Evolutionary conservation across 1,284 basidiomycete genomes (phyloP).

Genomic region (Veloboletus limbatus): DNA sequence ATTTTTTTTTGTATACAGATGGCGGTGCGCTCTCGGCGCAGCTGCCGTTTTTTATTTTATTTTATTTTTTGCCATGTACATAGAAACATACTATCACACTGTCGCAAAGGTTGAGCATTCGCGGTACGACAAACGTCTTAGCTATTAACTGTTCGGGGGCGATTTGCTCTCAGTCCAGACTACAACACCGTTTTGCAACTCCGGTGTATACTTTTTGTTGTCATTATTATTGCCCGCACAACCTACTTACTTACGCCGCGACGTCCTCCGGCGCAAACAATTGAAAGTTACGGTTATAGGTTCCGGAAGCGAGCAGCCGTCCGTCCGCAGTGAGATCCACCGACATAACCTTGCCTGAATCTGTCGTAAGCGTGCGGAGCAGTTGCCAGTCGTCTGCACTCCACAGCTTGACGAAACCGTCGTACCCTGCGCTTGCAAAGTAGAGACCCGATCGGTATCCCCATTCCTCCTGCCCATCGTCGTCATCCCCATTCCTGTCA

Average conservation of each 20-base stretch:
- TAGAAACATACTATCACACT: too few relatives aligned
- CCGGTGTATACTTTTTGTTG: too few relatives aligned
- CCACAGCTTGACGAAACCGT: constrained; percentile 95
- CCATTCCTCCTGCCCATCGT: constrained; percentile 59
- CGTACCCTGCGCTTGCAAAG: constrained; percentile 92
- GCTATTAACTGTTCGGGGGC: too few relatives aligned
- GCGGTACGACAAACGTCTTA: too few relatives aligned
- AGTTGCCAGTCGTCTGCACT: constrained; percentile 98
- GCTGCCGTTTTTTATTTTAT: constrained; percentile 13
- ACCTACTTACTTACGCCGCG: constrained; percentile 31
- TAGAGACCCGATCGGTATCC: constrained; percentile 83
- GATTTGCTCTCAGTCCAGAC: too few relatives aligned
- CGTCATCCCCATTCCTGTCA: constrained; percentile 33
- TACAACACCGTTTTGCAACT: too few relatives aligned
- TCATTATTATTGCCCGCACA: constrained; percentile 24
- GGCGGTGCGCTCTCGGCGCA: constrained; percentile 1
- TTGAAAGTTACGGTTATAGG: constrained; percentile 93
- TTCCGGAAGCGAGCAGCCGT: constrained; percentile 83
- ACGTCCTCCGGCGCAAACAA: constrained; percentile 74
- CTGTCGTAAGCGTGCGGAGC: constrained; percentile 83
- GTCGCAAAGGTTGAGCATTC: too few relatives aligned
- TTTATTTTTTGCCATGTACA: constrained; percentile 16
- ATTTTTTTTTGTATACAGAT: constrained; percentile 20
- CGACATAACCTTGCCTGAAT: constrained; percentile 97
- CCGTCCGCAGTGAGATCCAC: constrained; percentile 87